Base-by-base conservation (phyloP, 2,329 filamentous ascomycete genomes). In the Diplodia scrobiculata region DNA sequence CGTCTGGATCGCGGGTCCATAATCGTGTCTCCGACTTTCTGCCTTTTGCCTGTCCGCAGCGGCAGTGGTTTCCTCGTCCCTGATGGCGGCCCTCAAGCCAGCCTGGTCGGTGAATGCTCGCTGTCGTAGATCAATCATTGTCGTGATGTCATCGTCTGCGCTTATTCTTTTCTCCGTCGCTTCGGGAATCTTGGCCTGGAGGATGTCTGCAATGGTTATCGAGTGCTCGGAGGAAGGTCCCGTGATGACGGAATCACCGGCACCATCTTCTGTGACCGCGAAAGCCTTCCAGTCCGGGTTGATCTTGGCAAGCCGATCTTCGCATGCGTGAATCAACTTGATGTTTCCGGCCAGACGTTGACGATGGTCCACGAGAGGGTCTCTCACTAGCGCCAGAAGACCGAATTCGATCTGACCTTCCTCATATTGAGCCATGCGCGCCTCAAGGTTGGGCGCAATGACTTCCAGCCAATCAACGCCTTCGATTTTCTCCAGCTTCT, bases 331-430 rank as follows among this genome's bases (percentile, higher is more conserved):
- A 19, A 84, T 68, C n/a, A 74, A 74, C 68, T 78, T 80, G 55
- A 85, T 75, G 55, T 83, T 84, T 19, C 73, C 66, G 3, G 78
- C 75, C 67, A 84, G 67, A 73, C 81, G 70, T 19, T 74, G 69
- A 32, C 79, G 74, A 11, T 87, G 78, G 2, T 78, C 74, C 13
- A 78, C 71, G 1, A 90, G 76, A 0, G 91, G 88, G 66, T 89
- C 89, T 66, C 85, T 84, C 68, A 89, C 89, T 1, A 97, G 79
- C 27, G 91, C 88, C 58, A 96, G 82, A 45, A 96, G 85, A 69
- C 87, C 92, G 78, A 92, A 96, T n/a, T 88, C 84, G 34, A 91
- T 83, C 63, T 87, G 68, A 86, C 85, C 69, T 89, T 87, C 68
- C 86, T 83, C 66, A 27, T 63, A 67, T 14, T 66, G 65, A 9